phyloP scores from a whole-genome alignment of 768 basidiomycete genomes.

The Auriscalpium orientale region DNA sequence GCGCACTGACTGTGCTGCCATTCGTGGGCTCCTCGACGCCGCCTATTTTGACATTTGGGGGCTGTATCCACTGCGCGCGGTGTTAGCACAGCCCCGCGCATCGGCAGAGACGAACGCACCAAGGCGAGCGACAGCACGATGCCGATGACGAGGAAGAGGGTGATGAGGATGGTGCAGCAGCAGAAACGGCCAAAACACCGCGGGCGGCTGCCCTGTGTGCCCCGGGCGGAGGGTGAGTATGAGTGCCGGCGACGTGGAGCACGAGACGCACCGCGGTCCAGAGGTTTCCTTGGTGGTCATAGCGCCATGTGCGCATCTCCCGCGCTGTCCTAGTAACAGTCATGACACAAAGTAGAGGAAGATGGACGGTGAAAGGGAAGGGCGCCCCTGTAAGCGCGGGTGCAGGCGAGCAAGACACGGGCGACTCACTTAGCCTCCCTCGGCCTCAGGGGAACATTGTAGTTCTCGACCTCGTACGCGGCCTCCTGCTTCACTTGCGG shows the following conservation, averaged over 20 bases:
- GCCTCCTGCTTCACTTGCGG: constrained; percentile 1
- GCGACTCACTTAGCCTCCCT: not conserved
- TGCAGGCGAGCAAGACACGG: not conserved
- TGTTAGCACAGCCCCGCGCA: not conserved
- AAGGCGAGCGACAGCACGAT: constrained; percentile 60
- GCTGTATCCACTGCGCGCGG: constrained; percentile 59
- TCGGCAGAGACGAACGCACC: constrained; percentile 33
- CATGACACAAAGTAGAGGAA: no score
- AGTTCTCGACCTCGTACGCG: not conserved
- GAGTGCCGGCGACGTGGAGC: not conserved
- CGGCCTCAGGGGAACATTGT: not conserved
- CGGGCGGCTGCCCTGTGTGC: constrained; percentile 48
- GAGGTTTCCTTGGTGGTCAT: constrained; percentile 10
- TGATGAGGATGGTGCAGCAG: constrained; percentile 66
- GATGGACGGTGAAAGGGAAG: not conserved
- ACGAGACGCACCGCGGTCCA: constrained; percentile 12
- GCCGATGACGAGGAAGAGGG: constrained; percentile 55
- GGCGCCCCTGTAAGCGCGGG: not conserved
- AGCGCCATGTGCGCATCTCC: constrained; percentile 8
- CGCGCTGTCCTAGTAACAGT: constrained; percentile 1
- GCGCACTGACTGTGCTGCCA: not conserved
- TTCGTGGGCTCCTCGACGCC: constrained; percentile 24
- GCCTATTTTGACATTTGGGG: constrained; percentile 60
- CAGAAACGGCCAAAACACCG: constrained; percentile 63
- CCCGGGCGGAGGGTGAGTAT: constrained; percentile 33